Conservation (phyloP, 1,284 basidiomycete genomes). For the Cutaneotrichosporon mucoides region DNA sequence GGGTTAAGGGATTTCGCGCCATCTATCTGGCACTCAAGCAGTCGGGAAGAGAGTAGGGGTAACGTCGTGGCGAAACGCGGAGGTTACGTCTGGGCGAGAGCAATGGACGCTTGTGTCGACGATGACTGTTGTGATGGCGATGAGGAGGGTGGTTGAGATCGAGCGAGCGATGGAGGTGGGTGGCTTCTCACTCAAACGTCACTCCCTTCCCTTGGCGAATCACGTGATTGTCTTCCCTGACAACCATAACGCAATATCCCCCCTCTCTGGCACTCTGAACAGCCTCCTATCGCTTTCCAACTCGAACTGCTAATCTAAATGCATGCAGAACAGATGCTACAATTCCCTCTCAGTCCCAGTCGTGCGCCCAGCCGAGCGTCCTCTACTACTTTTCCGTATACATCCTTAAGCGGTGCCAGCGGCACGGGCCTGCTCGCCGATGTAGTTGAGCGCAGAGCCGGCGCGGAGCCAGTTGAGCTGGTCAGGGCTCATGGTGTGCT, state of each 20-base stretch:
- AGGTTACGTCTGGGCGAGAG: too few relatives aligned
- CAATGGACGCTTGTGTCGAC: background rate
- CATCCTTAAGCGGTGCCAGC: slow-evolving; percentile 11
- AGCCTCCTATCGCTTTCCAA: too few relatives aligned
- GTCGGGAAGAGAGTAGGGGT: too few relatives aligned
- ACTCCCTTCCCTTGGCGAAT: background rate
- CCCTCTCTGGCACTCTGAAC: too few relatives aligned
- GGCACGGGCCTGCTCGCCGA: slow-evolving; percentile 41
- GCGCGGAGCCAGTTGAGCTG: slow-evolving; percentile 81
- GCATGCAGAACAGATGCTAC: slow-evolving; percentile 1
- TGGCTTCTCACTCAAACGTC: background rate
- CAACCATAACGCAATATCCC: too few relatives aligned
- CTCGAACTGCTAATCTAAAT: background rate
- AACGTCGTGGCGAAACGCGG: background rate
- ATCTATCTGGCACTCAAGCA: background rate
- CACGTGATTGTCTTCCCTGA: background rate
- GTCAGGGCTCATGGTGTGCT: slow-evolving; percentile 82
- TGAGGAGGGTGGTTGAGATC: background rate
- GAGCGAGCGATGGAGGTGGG: background rate
- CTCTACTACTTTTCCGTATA: background rate
- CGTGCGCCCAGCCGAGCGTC: slow-evolving; percentile 1
- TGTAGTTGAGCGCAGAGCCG: slow-evolving; percentile 76
- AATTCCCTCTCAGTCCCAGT: background rate
- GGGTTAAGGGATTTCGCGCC: slow-evolving; percentile 3
- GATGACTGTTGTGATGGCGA: background rate